These are phyloP conservation scores for Trifolium subterraneum DNA, from an alignment of 306 rosid genomes.

Conservation along the genomic window DNA sequence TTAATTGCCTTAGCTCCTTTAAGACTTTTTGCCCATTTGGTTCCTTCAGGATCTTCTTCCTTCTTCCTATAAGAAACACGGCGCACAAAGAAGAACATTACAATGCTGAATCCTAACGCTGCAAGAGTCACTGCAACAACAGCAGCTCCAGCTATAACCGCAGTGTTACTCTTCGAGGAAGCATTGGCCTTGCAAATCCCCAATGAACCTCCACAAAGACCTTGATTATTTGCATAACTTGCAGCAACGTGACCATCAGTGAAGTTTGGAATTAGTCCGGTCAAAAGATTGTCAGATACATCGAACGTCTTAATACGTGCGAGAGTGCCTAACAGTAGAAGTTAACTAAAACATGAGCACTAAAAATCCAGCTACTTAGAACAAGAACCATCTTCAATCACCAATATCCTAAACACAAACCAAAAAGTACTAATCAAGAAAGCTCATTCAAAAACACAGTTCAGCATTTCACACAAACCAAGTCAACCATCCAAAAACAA, in stretches of 20 bases:
- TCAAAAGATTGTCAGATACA: slow-evolving; percentile 64
- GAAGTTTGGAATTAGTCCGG: slow-evolving; percentile 64
- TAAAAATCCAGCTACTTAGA: slow-evolving; percentile 39
- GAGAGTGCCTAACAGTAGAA: slow-evolving; percentile 50
- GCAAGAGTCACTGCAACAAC: slow-evolving; percentile 68
- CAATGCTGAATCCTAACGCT: slow-evolving; percentile 55
- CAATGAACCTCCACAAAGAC: slow-evolving; percentile 62
- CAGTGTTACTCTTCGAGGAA: slow-evolving; percentile 53
- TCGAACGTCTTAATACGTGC: slow-evolving; percentile 50
- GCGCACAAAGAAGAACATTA: slow-evolving; percentile 67
- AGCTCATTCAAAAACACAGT: slow-evolving; percentile 43
- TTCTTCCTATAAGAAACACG: slow-evolving; percentile 61
- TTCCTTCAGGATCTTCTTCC: slow-evolving; percentile 89
- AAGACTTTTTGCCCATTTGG: slow-evolving; percentile 88
- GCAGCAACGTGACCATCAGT: rapidly evolving
- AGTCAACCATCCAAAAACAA: slow-evolving; percentile 32
- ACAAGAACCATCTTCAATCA: slow-evolving; percentile 49
- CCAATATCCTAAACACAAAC: slow-evolving; percentile 39
- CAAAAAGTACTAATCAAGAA: slow-evolving; percentile 28
- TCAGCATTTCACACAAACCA: slow-evolving; percentile 40
- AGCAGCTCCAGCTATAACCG: slow-evolving; percentile 72
- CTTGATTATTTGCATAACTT: slow-evolving; percentile 64
- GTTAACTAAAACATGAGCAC: slow-evolving; percentile 45
- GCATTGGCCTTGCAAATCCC: background rate
- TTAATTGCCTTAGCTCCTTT: slow-evolving; percentile 79